phyloP scores from a whole-genome alignment of 345 rosid genomes.

The Boechera retrofracta region DNA sequence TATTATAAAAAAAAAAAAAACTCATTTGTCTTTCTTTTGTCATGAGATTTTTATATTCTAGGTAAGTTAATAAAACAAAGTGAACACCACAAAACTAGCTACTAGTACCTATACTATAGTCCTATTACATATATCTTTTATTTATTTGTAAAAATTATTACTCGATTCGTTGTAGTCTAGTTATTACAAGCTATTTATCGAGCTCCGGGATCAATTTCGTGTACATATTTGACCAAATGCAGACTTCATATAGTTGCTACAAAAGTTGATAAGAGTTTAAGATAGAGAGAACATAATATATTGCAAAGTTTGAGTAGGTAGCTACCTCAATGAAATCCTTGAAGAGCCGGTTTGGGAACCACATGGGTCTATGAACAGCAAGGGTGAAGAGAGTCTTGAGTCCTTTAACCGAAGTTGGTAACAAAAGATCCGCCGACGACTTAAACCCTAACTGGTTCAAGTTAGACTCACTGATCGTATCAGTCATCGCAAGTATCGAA shows the following conservation, averaged over 20 bases:
- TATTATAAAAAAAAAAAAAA: background rate
- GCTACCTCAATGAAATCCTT: slow-evolving; percentile 81
- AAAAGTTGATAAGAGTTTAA: background rate
- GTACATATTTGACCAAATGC: background rate
- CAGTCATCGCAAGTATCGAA: slow-evolving; percentile 79
- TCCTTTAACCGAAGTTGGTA: slow-evolving; percentile 78
- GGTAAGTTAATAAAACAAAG: background rate
- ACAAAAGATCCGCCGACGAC: slow-evolving; percentile 75
- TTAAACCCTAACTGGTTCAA: slow-evolving; percentile 69
- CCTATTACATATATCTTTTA: background rate
- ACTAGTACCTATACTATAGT: background rate
- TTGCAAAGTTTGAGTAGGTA: background rate
- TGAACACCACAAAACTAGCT: background rate
- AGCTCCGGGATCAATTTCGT: background rate
- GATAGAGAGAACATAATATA: background rate
- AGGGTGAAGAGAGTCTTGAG: slow-evolving; percentile 77
- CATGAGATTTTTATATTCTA: background rate
- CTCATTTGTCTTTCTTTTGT: background rate
- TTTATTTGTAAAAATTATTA: background rate
- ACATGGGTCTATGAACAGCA: slow-evolving; percentile 72
- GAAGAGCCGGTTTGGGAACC: slow-evolving; percentile 84
- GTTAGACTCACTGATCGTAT: slow-evolving; percentile 56
- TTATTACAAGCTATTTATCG: background rate
- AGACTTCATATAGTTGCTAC: background rate
- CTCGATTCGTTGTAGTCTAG: background rate